Evolutionary conservation across 2,329 filamentous ascomycete species (phyloP).

Genomic region (Hymenotorrendiella dingleyae): DNA sequence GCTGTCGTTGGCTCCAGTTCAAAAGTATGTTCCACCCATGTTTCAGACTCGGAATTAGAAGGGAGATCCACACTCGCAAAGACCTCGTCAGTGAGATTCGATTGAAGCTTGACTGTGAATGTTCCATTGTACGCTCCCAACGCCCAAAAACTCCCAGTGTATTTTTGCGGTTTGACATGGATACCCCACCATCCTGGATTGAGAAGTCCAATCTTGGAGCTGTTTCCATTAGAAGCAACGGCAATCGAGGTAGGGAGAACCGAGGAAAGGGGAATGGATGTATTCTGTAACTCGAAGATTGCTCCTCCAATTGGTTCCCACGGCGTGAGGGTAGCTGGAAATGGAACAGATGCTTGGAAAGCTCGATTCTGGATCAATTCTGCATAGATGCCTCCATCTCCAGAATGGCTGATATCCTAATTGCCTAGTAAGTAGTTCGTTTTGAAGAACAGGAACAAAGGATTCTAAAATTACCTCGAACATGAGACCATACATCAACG

Average conservation of each 20-base stretch:
- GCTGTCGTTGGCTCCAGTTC: constrained; percentile 13
- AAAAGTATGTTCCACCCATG: constrained; percentile 23
- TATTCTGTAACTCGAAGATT: constrained; percentile 29
- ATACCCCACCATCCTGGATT: constrained; percentile 56
- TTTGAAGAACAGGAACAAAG: too few species aligned
- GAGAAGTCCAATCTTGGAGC: constrained; percentile 38
- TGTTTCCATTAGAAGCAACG: constrained; percentile 28
- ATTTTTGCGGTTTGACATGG: constrained; percentile 22
- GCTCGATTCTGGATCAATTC: constrained; percentile 66
- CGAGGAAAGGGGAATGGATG: constrained; percentile 20
- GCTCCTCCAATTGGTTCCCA: constrained; percentile 22
- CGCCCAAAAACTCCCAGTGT: constrained; percentile 26
- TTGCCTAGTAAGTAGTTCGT: too few species aligned
- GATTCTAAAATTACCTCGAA: too few species aligned
- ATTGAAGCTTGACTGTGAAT: constrained; percentile 28
- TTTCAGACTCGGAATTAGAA: constrained; percentile 7
- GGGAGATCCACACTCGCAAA: constrained; percentile 19
- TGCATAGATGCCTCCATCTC: constrained; percentile 45
- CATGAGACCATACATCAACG: constrained; percentile 27
- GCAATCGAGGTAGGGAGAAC: constrained; percentile 24
- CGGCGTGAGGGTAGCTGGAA: constrained; percentile 40
- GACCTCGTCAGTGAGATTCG: constrained; percentile 10
- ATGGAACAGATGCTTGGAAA: constrained; percentile 50
- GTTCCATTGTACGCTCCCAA: constrained; percentile 19
- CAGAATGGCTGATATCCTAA: constrained; percentile 29